Percentiles rank a stretch among this genome's conserved stretches.
Evolutionary conservation across 164 flowering plant genomes (phyloP).

Genomic region (Umbellularia californica): DNA sequence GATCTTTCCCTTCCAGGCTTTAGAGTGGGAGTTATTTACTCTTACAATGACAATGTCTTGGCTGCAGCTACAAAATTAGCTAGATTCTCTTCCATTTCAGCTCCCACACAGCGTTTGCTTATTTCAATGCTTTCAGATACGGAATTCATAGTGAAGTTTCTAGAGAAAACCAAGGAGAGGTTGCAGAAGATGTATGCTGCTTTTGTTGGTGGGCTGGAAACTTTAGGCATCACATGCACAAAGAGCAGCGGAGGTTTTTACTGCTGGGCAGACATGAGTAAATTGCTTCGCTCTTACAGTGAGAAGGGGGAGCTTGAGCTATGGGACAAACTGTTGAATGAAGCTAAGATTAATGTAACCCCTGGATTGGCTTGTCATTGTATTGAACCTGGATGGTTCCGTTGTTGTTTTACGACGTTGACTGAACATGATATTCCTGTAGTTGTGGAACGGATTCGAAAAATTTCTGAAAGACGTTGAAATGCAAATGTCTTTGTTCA

Average conservation of each 20-base stretch:
- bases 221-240: constrained; percentile 60
- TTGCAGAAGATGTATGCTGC: constrained; percentile 35
- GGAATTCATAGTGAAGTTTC: constrained; percentile 38
- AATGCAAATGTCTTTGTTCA: constrained; percentile 14
- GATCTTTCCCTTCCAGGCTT: constrained; percentile 78
- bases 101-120: constrained; percentile 64
- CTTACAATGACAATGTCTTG: constrained; percentile 60
- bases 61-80: constrained; percentile 67
- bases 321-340: constrained; percentile 79
- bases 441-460: constrained; percentile 71
- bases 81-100: constrained; percentile 73
- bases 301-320: constrained; percentile 96
- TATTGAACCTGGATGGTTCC: constrained; percentile 96
- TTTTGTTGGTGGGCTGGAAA: constrained; percentile 55
- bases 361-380: constrained; percentile 94
- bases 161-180: constrained; percentile 46
- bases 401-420: constrained; percentile 66
- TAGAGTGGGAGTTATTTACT: constrained; percentile 63
- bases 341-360: constrained; percentile 67
- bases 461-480: constrained; percentile 43
- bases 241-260: constrained; percentile 71
- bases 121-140: constrained; percentile 74
- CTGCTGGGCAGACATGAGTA: constrained; percentile 96
- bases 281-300: constrained; percentile 63
- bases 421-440: constrained; percentile 67